Base-by-base conservation (phyloP, 306 rosid species). In the Trifolium fragiferum region DNA sequence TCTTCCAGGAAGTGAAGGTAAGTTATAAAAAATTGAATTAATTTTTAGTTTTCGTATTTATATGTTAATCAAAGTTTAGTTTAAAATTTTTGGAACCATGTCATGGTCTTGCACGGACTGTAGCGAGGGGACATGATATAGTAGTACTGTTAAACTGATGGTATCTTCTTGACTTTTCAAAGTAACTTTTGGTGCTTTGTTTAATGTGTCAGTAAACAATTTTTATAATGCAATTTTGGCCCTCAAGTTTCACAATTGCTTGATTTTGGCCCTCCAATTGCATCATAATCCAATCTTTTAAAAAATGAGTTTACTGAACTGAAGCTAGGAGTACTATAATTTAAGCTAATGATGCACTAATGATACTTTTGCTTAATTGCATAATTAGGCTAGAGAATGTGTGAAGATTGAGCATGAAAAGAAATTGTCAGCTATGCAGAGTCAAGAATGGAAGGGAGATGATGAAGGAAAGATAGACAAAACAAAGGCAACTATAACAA, bases 331-430 rank as follows among this genome's bases (percentile, higher is more conserved):
- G 27, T 25, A 25, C 3, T 4, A 30, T 30, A n/a, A n/a, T 30
- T 4, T 30, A 4, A 30, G 33, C 5, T 30, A 30, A 30, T 30
- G 33, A 30, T 30, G 33, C 33, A 30, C 7, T 60, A 10, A n/a
- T 60, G 18, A 14, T 59, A 16, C 20, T 60, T 75, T 21, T 74
- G 44, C 18, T 70, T 44, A 44, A 44, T 44, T 81, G 69, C 64
- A 73, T 65, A 61, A 79, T 66, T 55, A 94, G 99, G 92, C 89
- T 18, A 89, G 97, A 78, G 99, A 94, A 89, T 78, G 93, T 57
- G 87, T 86, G 81, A 94, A 90, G 89, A 92, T 94, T 73, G 97
- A 87, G 66, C 96, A 89, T 81, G 97, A 88, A 59, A 92, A 85
- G 85, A 90, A 94, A 84, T 54, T 94, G 77, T 77, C 96, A 6